Evolutionary conservation across 345 rosid genomes (phyloP), one percentile per base, ranked within the genome.

Genomic region (Dimocarpus longan): DNA sequence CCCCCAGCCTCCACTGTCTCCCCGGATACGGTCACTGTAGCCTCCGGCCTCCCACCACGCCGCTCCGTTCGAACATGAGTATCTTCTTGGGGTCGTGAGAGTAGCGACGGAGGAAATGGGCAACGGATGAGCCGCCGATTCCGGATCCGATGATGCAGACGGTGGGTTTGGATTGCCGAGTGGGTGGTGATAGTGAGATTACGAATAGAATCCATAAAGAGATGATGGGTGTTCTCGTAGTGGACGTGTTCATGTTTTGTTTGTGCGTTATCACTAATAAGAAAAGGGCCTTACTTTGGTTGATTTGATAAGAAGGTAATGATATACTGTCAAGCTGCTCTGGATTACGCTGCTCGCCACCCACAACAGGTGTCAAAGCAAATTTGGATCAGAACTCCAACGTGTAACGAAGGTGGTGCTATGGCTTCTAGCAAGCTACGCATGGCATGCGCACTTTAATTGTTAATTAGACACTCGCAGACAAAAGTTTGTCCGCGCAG

Each of bases 41-140:
- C 97, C 98, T 92, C 21, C 99, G 97, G 0, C 99, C 99, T 56
- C 99, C 98, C 54, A 96, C 94, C 79, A 90, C 59, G 76, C 80
- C 81, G 73, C 82, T 78, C 19, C 95, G 90, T 85, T 95, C 97
- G 77, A 95, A 90, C 78, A 95, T 83, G 7, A 73, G 85, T 82
- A 95, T 88, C 7, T 32, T 68, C 62, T 82, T 68, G 12, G 39
- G 52, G 60, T 65, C 1, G 57, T 82, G 39, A 65, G 90, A 87
- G 88, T 91, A 88, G 46, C 21, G 84, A 60, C 94, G 91, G 80
- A 95, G 90, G 89, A 93, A 95, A 87, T 95, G 93, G 75, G 99
- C 93, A 3, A 91, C 84, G 64, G 98, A 94, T 75, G 99, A 89
- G 78, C 98, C 98, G 70, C 85, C 94, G 77, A 95, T 94, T n/a